Conservation (phyloP, 1,284 basidiomycete species). For the Pseudozyma tsukubaensis region DNA sequence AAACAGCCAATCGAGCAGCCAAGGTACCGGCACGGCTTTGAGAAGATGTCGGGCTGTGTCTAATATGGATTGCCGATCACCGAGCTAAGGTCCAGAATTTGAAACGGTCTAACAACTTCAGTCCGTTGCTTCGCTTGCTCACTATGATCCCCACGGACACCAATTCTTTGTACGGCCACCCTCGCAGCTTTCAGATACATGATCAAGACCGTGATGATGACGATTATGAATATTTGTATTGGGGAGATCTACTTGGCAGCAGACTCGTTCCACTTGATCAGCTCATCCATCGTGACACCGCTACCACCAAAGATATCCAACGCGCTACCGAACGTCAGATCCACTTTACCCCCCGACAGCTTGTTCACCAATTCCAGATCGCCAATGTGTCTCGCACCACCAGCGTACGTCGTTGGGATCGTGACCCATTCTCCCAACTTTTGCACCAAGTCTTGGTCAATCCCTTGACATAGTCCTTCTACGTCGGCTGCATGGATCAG, state of each 20-base stretch:
- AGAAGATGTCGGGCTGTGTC: no score
- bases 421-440: constrained; percentile 89
- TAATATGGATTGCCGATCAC: no score
- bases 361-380: constrained; percentile 86
- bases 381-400: constrained; percentile 86
- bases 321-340: constrained; percentile 91
- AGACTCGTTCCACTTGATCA: constrained; percentile 72
- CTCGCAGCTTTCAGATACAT: no score
- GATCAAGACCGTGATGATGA: no score
- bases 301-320: constrained; percentile 85
- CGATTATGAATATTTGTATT: no score
- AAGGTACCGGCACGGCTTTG: no score
- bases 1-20: no score
- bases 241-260: constrained; percentile 4
- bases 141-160: no score
- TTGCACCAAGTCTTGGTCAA: constrained; percentile 87
- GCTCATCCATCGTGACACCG: constrained; percentile 78
- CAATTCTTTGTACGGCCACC: no score
- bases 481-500: constrained; percentile 97
- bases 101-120: no score
- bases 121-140: no score
- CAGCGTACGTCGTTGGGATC: constrained; percentile 95
- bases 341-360: constrained; percentile 86
- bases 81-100: no score
- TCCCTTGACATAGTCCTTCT: constrained; percentile 95